Evolutionary conservation across 2,329 filamentous ascomycete genomes (phyloP), one percentile per base, ranked within the genome.

Genomic region (Aureobasidium sp.): DNA sequence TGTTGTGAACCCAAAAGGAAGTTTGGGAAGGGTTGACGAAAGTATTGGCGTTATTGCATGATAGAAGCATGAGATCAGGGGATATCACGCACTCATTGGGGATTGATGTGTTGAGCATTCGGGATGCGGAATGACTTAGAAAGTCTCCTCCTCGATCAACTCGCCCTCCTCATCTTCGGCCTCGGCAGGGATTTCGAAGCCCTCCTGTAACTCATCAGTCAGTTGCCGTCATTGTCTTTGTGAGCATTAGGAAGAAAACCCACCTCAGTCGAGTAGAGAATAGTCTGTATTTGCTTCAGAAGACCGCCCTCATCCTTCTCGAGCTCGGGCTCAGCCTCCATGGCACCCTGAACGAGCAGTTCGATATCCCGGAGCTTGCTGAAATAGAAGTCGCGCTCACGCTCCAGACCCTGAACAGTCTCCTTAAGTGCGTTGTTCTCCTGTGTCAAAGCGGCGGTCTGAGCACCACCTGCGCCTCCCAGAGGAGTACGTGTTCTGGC

Each of bases 371-470:
- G 85, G 66, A 99, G 82, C 81, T 99, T 99, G 82, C 90, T 95
- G 77, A 99, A 99, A 81, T 99, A 99, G 75, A 99, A 99, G 75
- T 99, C 94, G 54, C 94, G 85, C 80, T 99, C 94, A 69, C 94
- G 88, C 81, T 99, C 94, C 45, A 99, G 81, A 1, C 94, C 94
- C 13, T 85, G 82, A n/a, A 99, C 93, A 0, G 91, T 96, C 79
- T 97, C 93, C 82, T 96, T 96, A 68, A 97, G 82, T 32, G 89
- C 89, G 45, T 83, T 82, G 73, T 96, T 94, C 81, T 97, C 94
- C 72, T 89, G 83, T 73, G 90, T 85, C 68, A 99, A 78, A 4
- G 87, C 91, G 11, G 89, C 85, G 32, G 81, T 84, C 36, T 82
- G 87, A 8, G 85, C 83, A 48, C 83, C 41, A 36, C 44, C 44